Conservation (phyloP, 2,329 filamentous ascomycete species). For the Xylariomycetidae sp. region DNA sequence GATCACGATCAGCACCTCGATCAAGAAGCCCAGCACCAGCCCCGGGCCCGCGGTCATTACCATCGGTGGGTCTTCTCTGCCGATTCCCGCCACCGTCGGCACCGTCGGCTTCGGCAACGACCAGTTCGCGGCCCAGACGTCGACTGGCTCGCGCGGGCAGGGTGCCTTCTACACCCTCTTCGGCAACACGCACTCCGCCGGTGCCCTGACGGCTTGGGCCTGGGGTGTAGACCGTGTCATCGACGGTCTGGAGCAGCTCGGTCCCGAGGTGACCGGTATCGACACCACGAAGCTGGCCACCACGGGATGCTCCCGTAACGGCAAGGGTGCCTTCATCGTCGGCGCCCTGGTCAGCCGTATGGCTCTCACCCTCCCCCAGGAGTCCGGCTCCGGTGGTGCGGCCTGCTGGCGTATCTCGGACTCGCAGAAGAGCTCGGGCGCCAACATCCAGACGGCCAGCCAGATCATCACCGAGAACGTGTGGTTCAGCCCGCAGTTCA, state of each 20-base stretch:
- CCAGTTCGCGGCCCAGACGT: slow-evolving; percentile 48
- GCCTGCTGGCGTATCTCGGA: slow-evolving; percentile 57
- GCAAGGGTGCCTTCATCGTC: slow-evolving; percentile 59
- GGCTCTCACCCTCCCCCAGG: slow-evolving; percentile 57
- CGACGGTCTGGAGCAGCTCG: slow-evolving; percentile 51
- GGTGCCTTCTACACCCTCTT: slow-evolving; percentile 58
- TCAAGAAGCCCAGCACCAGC: slow-evolving; percentile 39
- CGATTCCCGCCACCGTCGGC: slow-evolving; percentile 49
- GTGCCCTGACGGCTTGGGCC: slow-evolving; percentile 58
- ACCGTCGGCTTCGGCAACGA: slow-evolving; percentile 57
- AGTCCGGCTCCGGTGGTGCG: slow-evolving; percentile 57
- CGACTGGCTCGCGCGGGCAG: slow-evolving; percentile 43
- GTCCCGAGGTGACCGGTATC: slow-evolving; percentile 40
- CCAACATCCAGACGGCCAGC: slow-evolving; percentile 55
- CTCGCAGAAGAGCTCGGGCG: slow-evolving; percentile 43
- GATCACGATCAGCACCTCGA: slow-evolving; percentile 38
- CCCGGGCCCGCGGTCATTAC: slow-evolving; percentile 55
- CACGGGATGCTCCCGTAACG: slow-evolving; percentile 61
- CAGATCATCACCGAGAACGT: slow-evolving; percentile 59
- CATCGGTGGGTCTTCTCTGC: slow-evolving; percentile 50
- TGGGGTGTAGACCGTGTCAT: slow-evolving; percentile 59
- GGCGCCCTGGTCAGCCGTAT: slow-evolving; percentile 56
- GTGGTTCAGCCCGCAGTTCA: slow-evolving; percentile 56
- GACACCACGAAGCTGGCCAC: slow-evolving; percentile 47
- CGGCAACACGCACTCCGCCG: slow-evolving; percentile 49